Evolutionary conservation across 768 basidiomycete species (phyloP), one percentile per base, ranked within the genome.

Genomic region (Amanita thiersii): DNA sequence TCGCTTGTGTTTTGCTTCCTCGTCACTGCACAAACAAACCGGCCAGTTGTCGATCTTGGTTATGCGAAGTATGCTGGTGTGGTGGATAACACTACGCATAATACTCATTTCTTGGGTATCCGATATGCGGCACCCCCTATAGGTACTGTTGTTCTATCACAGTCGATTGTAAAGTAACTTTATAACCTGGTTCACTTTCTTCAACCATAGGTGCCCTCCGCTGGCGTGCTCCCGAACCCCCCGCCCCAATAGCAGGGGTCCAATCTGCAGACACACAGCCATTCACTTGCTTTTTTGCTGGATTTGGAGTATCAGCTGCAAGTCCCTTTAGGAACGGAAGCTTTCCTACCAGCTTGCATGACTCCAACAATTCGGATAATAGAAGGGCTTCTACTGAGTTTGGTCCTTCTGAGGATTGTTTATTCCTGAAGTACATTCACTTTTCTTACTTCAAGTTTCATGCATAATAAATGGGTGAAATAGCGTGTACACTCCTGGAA

Each of bases 101-200:
- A 65, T 44, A 61, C 62, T 0, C 48, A 54, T 11, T 72, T 68
- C 45, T 55, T 70, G 9, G 66, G 66, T 0, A 61, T 74, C 32
- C 63, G 73, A 5, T 77, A 69, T 54, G 74, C 75, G 8, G 70
- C 69, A 12, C 56, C 71, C 19, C 73, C 75, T 2, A 46, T 62
- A 21, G 72, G 72, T 69, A 18, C 18, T 61, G 43, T 24, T 8
- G 19, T 36, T 10, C 4, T 1, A 6, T 36, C 26, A 15, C 14
- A n/a, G 23, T 21, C 5, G n/a, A 25, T 39, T n/a, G 18, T 9
- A 11, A 18, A 21, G 20, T 36, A 3, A 18, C 20, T 20, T 29
- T 43, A 8, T 20, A 18, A 12, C 23, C 17, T 9, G 8, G 17
- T 19, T 30, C 29, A 30, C 29, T 30, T 14, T 30, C 29, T 9